These are phyloP conservation scores for Clonostachys rhizophaga DNA, from an alignment of 2,329 filamentous ascomycete genomes.

Conservation along the genomic window DNA sequence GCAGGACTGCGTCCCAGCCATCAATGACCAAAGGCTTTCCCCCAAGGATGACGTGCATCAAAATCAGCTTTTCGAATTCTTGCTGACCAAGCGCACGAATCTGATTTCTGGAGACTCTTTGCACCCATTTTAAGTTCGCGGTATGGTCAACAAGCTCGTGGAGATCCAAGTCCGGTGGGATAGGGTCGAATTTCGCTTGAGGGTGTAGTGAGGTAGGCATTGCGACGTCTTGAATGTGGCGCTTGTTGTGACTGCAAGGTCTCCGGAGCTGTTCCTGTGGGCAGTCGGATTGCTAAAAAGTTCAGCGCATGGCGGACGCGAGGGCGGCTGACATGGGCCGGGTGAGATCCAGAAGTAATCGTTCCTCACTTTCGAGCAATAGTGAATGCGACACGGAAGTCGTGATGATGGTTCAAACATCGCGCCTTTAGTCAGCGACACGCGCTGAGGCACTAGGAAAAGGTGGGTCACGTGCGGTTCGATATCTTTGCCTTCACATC, in stretches of 20 bases:
- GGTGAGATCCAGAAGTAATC: too few species aligned
- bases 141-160: constrained; percentile 69
- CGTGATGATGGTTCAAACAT: too few species aligned
- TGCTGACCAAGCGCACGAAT: constrained; percentile 73
- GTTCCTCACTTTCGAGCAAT: too few species aligned
- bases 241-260: background rate
- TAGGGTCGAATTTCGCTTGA: constrained; percentile 86
- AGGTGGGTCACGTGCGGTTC: too few species aligned
- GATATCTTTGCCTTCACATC: too few species aligned
- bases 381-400: too few species aligned
- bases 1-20: constrained; percentile 74
- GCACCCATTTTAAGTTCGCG: constrained; percentile 82
- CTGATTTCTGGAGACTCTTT: constrained; percentile 72
- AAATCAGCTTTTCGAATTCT: constrained; percentile 80
- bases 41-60: constrained; percentile 75
- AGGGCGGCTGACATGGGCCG: too few species aligned
- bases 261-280: too few species aligned
- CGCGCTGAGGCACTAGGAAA: too few species aligned
- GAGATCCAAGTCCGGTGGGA: constrained; percentile 81
- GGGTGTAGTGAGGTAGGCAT: constrained; percentile 77
- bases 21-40: constrained; percentile 90
- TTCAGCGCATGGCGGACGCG: too few species aligned
- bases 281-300: too few species aligned
- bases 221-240: constrained; percentile 13
- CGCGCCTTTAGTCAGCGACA: too few species aligned